A percentile compares a stretch with the other conserved stretches of the same genome.
phyloP scores from a whole-genome alignment of 495 filamentous ascomycete species.

The Aspergillus saccharolyticus region DNA sequence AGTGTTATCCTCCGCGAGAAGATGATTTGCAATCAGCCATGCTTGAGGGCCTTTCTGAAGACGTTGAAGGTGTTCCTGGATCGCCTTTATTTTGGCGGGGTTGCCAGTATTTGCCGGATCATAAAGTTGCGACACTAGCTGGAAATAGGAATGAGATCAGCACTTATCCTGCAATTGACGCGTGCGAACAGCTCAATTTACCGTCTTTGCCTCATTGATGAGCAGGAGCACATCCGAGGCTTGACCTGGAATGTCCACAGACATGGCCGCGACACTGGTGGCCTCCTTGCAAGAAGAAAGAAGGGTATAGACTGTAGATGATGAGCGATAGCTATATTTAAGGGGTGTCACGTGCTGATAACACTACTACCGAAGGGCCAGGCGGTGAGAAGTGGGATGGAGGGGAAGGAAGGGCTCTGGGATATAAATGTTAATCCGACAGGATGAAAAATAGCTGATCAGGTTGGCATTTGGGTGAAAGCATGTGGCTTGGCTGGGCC shows the following conservation, averaged over 20 bases:
- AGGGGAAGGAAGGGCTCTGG: neutral
- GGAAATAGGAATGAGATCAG: neutral
- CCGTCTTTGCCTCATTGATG: slow-evolving; percentile 25
- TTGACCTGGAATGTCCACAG: slow-evolving; percentile 19
- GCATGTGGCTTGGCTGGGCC: neutral
- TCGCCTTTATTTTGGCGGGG: slow-evolving; percentile 53
- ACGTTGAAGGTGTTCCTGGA: slow-evolving; percentile 70
- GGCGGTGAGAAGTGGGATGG: slow-evolving; percentile 15
- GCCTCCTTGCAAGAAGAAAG: slow-evolving; percentile 8
- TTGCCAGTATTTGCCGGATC: slow-evolving; percentile 52
- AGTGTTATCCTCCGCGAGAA: slow-evolving; percentile 59
- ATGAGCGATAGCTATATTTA: slow-evolving; percentile 3
- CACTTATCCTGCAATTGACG: neutral
- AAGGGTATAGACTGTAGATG: slow-evolving; percentile 13
- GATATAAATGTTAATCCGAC: neutral
- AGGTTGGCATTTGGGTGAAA: neutral
- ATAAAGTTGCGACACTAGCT: slow-evolving; percentile 58
- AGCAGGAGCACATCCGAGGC: slow-evolving; percentile 22
- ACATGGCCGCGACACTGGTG: slow-evolving; percentile 21
- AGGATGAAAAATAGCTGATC: neutral
- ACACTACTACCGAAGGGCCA: slow-evolving; percentile 12
- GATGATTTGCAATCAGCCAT: slow-evolving; percentile 75
- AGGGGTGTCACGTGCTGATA: slow-evolving; percentile 25
- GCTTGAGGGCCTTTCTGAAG: slow-evolving; percentile 74
- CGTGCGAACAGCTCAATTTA: slow-evolving; percentile 7